Percentiles rank a stretch among this genome's conserved stretches.
Evolutionary conservation across 257 asterid genomes (phyloP).

Genomic region (Forsythia suspensa): DNA sequence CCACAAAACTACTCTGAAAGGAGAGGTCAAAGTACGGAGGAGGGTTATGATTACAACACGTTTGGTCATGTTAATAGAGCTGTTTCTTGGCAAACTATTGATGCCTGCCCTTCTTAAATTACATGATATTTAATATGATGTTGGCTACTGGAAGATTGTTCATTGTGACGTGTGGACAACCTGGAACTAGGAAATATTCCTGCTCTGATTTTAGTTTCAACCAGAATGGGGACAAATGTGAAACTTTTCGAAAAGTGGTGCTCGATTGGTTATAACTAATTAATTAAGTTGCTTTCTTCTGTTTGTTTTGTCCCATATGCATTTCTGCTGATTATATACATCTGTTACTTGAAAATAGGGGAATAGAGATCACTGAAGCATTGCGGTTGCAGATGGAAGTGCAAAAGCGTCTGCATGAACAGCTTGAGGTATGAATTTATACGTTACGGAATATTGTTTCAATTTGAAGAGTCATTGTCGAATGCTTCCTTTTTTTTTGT

Average conservation of each 20-base stretch:
- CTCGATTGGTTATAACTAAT: not conserved
- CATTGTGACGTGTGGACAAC: not conserved
- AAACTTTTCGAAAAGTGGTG: not conserved
- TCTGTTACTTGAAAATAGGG: constrained; percentile 42
- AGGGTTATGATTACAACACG: not conserved
- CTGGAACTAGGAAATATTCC: constrained; percentile 1
- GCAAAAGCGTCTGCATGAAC: constrained; percentile 93
- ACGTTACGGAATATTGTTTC: constrained; percentile 1
- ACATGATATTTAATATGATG: not conserved
- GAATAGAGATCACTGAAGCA: constrained; percentile 92
- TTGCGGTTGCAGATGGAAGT: constrained; percentile 90
- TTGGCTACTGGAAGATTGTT: not conserved
- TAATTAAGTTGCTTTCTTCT: constrained; percentile 1
- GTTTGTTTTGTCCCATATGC: not conserved
- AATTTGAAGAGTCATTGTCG: not conserved
- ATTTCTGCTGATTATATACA: constrained; percentile 22
- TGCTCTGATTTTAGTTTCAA: not conserved
- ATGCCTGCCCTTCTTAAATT: not conserved
- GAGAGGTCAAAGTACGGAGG: not conserved
- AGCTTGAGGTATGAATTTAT: constrained; percentile 72
- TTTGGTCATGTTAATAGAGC: not conserved
- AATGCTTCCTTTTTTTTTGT: not conserved
- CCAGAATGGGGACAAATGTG: not conserved
- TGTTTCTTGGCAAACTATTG: not conserved
- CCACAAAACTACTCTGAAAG: not conserved